Base-by-base conservation (phyloP, 164 flowering plant species). In the Protea cynaroides region DNA sequence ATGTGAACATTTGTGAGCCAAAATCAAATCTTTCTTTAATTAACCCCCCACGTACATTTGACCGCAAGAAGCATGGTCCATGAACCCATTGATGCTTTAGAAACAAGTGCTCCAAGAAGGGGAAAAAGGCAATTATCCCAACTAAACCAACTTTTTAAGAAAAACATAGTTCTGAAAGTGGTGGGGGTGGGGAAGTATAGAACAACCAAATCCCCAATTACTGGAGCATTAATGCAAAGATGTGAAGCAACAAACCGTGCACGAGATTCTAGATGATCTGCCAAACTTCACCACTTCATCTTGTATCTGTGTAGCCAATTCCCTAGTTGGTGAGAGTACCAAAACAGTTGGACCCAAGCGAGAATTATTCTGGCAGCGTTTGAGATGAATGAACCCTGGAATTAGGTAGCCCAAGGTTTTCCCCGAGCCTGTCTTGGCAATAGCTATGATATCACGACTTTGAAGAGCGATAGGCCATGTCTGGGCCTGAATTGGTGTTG, bases 391-490 rank as follows among this genome's bases (percentile, higher is more conserved):
- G 70, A 92, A 92, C 8, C 84, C 88, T 60, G 98, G 98, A 65
- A 90, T 64, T 24, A 92, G 71, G 75, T 88, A 92, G 17, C 96
- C 98, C 77, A 88, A 74, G 24, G 96, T 92, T 75, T 92, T 92
- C 43, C 98, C 96, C 0, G 96, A 92, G 23, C 98, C 98, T 6
- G 98, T 92, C 80, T 90, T 89, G 29, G 98, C 98, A 78, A 92
- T 72, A 47, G 95, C 98, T 13, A 92, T 92, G 23, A 92, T 82
- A 65, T 92, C 98, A 60, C 88, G 93, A 59, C 77, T 74, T 72
- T 82, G 85, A 18, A 92, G 74, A 66, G 90, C 95, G 72, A 92
- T 75, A 36, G 98, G 96, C 93, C 95, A 89, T 58, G 98, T 82
- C 73, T 90, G 96, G 22, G 96, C 96, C 79, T 92, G 98, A 64